Evolutionary conservation across 2,329 filamentous ascomycete genomes (phyloP).

Genomic region (Neophaeococcomyces mojaviensis): DNA sequence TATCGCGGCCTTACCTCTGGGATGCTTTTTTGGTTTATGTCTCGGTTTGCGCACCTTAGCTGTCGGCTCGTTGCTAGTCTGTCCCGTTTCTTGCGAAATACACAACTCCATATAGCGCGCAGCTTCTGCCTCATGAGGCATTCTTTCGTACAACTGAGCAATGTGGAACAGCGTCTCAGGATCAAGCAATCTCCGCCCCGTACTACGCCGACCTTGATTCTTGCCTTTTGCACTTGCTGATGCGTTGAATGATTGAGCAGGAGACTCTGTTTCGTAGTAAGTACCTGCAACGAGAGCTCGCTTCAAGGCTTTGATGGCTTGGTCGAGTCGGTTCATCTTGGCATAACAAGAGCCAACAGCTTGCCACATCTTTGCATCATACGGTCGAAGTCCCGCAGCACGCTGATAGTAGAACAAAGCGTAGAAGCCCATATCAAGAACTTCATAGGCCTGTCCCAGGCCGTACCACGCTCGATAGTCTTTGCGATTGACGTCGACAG

Average conservation of each 20-base stretch:
- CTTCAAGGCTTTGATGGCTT: constrained; percentile 92
- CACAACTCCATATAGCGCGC: constrained; percentile 91
- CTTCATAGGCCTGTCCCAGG: constrained; percentile 91
- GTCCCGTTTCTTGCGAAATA: constrained; percentile 81
- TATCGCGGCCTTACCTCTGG: constrained; percentile 11
- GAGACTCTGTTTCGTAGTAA: constrained; percentile 62
- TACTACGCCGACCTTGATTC: constrained; percentile 10
- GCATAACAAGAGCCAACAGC: constrained; percentile 87
- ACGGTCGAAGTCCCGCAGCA: constrained; percentile 83
- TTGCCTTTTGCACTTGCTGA: constrained; percentile 8
- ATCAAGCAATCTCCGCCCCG: constrained; percentile 59
- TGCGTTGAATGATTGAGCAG: constrained; percentile 23
- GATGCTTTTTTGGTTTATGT: constrained; percentile 13
- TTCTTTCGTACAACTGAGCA: constrained; percentile 75
- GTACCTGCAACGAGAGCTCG: constrained; percentile 81
- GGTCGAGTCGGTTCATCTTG: constrained; percentile 77
- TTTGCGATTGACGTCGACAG: constrained; percentile 89
- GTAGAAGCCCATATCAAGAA: constrained; percentile 96
- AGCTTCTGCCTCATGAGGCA: constrained; percentile 73
- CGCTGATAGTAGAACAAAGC: constrained; percentile 97
- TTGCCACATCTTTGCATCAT: constrained; percentile 98
- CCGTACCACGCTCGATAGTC: constrained; percentile 99
- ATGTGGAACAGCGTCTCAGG: constrained; percentile 88
- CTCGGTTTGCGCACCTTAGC: constrained; percentile 15
- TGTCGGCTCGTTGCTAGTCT: constrained; percentile 28